phyloP scores from a whole-genome alignment of 31 red algal species.

The Odonthalia washingtoniensis region DNA sequence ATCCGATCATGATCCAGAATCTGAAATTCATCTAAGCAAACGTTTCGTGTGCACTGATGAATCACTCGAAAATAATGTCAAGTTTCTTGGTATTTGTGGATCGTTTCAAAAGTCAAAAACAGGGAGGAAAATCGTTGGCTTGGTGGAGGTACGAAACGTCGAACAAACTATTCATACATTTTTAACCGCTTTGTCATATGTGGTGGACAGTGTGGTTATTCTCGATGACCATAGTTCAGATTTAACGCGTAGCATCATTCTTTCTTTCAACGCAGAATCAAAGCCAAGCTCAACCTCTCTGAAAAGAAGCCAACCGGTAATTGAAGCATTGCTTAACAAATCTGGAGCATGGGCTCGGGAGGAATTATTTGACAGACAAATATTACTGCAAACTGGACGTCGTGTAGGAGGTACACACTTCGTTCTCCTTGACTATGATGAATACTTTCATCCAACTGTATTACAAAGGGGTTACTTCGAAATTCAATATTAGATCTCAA shows the following conservation, averaged over 20 bases:
- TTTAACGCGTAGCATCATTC: conserved; percentile 51
- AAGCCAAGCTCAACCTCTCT: neutral
- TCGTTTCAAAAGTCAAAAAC: neutral
- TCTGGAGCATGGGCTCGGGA: conserved; percentile 78
- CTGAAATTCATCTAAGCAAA: neutral
- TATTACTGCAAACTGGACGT: conserved; percentile 69
- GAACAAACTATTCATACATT: conserved; percentile 43
- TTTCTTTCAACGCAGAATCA: conserved; percentile 23
- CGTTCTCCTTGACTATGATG: conserved; percentile 89
- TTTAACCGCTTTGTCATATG: conserved; percentile 50
- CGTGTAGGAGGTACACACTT: conserved; percentile 82
- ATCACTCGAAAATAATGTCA: neutral
- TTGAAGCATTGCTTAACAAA: conserved; percentile 80
- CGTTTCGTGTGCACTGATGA: neutral
- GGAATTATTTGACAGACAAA: conserved; percentile 81
- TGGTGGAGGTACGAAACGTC: conserved; percentile 83
- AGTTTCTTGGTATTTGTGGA: neutral
- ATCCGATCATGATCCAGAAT: too few species aligned
- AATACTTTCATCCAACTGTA: conserved; percentile 74
- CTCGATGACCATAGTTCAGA: conserved; percentile 87
- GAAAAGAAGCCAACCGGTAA: conserved; percentile 4
- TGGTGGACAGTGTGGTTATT: conserved; percentile 72
- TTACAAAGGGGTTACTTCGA: conserved; percentile 50
- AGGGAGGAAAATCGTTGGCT: conserved; percentile 52
- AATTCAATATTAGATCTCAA: conserved; percentile 57